Base-by-base conservation (phyloP, 345 rosid genomes). In the Iberis pinnata region DNA sequence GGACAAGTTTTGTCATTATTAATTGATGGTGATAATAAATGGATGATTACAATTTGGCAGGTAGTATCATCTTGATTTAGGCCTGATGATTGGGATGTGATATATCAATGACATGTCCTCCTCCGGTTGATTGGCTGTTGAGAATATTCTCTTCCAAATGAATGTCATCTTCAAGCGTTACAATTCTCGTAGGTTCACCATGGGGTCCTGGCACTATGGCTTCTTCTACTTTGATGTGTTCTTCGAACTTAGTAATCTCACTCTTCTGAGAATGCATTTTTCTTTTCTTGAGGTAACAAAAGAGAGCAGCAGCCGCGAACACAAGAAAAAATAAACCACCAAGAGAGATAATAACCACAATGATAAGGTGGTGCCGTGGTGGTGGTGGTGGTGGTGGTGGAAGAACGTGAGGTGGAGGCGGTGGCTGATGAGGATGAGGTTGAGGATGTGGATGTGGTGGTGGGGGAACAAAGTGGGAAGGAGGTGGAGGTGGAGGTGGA, bases 321-420 rank as follows among this genome's bases (percentile, higher is more conserved):
- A 84, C 82, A 32, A 83, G 76, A 46, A 80, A 68, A 56, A 80
- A 76, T 10, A 80, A 68, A 17, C 86, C 71, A 24, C 89, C 86
- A 4, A 80, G 76, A 37, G 86, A 80, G 29, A 78, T 77, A 53
- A 82, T 74, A 44, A 78, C 69, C 26, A 82, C 60, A 40, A 80
- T n/a, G 58, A 78, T 71, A 45, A 78, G 67, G 12, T 78, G 77
- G 56, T 76, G 77, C 12, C 79, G 77, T 31, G 81, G 81, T 2
- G 25, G 6, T 31, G 82, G 69, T 3, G 81, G 53, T 26, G 79
- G 70, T 1, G 81, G 60, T 32, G 70, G 76, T 16, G 80, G 78
- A 70, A 63, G 38, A 27, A 61, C 27, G 65, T 71, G 78, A 48
- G 87, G 72, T n/a, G 82, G 78, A 36, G 76, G 48, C 4, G 77